A percentile compares a stretch with the other conserved stretches of the same genome.
Evolutionary conservation across 2,329 filamentous ascomycete species (phyloP).

Genomic region (Penicillium brasilianum): DNA sequence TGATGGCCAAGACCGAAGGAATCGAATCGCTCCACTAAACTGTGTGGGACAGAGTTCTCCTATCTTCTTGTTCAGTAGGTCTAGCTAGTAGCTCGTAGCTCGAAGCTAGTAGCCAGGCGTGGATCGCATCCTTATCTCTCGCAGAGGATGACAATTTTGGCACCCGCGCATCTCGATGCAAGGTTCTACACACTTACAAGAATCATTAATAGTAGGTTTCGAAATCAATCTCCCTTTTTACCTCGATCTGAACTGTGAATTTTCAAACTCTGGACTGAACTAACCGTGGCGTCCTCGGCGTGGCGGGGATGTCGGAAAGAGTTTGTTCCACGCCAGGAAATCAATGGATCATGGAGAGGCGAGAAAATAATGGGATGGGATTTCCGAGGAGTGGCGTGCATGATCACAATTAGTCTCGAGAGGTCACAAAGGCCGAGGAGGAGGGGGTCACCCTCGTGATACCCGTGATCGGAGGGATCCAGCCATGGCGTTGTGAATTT

Average conservation of each 20-base stretch:
- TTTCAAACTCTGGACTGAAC: background rate
- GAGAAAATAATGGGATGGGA: background rate
- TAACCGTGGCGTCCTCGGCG: background rate
- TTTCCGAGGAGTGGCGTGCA: slow-evolving; percentile 11
- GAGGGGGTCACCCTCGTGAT: background rate
- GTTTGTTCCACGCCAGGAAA: background rate
- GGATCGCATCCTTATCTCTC: too few species aligned
- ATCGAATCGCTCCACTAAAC: background rate
- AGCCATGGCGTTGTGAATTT: slow-evolving; percentile 7
- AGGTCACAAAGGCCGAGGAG: slow-evolving; percentile 3
- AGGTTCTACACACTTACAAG: too few species aligned
- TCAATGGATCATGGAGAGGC: background rate
- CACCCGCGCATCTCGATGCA: too few species aligned
- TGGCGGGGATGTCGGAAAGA: background rate
- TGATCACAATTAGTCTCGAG: background rate
- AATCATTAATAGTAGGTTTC: too few species aligned
- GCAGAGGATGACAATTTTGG: too few species aligned
- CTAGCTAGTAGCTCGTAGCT: too few species aligned
- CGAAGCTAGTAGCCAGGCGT: too few species aligned
- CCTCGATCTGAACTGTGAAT: background rate
- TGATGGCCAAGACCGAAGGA: background rate
- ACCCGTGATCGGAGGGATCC: slow-evolving; percentile 3
- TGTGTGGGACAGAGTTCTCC: too few species aligned
- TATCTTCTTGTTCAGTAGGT: too few species aligned
- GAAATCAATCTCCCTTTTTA: too few species aligned